Base-by-base conservation (phyloP, 1,139 yeast genomes). In the Meyerozyma guilliermondii region DNA sequence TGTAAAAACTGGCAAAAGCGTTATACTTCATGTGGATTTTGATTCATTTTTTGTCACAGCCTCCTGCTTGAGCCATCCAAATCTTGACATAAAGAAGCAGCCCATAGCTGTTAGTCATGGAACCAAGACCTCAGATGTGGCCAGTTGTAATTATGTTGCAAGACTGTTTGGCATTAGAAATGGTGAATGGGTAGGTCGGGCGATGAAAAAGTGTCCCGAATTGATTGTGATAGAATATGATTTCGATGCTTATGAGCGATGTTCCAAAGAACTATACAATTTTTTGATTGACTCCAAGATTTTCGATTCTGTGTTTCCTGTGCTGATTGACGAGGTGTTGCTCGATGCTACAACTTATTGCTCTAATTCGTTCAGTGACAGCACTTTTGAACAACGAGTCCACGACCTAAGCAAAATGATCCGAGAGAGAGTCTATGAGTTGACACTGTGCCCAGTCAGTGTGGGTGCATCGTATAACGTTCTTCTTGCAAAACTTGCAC, bases 11-110 rank as follows among this genome's bases (percentile, higher is more conserved):
- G 27, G 45, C 7, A 28, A 45, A 6, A 57, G 63, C 35, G 61
- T 74, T 0, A 76, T 89, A 16, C 60, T 89, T 47, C 98, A 92
- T 60, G 74, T 91, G 29, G 98, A 92, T 59, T 92, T 88, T 60
- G 98, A 92, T 59, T 88, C 96, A 50, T 92, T 92, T 55, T 92
- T 92, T 62, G 97, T 91, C 1, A 75, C 95, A 0, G 96, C 87
- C 0, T 86, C 97, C 0, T 77, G 87, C 11, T 65, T 81, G 41
- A 68, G 63, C 6, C 67, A 71, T 36, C 83, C 85, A 0, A 68
- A 80, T 7, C 53, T 81, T 17, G 81, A 83, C 52, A 71, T 83
- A 11, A 56, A 74, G 11, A 66, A 50, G 6, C 78, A 73, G 23
- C 95, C 97, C 0, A 74, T 89, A 4, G 89, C 94, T 38, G 97